Evolutionary conservation across 768 basidiomycete genomes (phyloP).

Genomic region (Pisolithus albus): DNA sequence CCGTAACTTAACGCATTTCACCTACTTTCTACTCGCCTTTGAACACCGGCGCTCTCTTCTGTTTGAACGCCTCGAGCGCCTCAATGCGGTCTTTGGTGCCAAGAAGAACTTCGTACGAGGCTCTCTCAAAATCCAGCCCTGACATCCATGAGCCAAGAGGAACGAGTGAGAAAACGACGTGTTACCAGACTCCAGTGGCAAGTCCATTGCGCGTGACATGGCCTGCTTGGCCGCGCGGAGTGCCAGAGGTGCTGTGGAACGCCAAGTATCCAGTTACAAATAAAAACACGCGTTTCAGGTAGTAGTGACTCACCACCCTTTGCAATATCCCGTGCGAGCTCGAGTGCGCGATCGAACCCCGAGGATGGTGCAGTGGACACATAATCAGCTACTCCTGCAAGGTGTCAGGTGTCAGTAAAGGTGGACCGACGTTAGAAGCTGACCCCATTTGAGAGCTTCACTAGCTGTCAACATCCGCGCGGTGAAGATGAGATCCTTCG

Average conservation of each 20-base stretch:
- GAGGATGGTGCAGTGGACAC: constrained; percentile 53
- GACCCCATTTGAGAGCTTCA: constrained; percentile 71
- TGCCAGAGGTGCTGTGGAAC: constrained; percentile 66
- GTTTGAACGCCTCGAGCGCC: constrained; percentile 79
- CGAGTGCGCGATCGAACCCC: constrained; percentile 65
- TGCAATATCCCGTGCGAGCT: constrained; percentile 60
- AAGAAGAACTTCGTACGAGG: constrained; percentile 76
- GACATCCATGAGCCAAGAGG: constrained; percentile 1
- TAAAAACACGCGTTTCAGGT: not conserved
- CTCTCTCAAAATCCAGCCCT: constrained; percentile 91
- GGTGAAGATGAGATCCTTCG: constrained; percentile 85
- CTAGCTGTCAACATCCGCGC: constrained; percentile 58
- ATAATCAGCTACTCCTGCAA: constrained; percentile 76
- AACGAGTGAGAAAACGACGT: not conserved
- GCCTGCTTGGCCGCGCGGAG: constrained; percentile 84
- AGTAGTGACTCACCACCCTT: constrained; percentile 46
- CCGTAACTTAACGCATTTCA: constrained; percentile 1
- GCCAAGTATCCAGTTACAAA: not conserved
- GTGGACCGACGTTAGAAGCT: constrained; percentile 1
- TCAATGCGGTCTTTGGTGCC: constrained; percentile 71
- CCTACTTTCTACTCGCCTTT: constrained; percentile 55
- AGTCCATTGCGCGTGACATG: constrained; percentile 71
- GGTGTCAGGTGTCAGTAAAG: constrained; percentile 1
- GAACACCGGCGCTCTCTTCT: constrained; percentile 75
- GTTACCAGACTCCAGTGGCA: constrained; percentile 69